Evolutionary conservation across 2,329 filamentous ascomycete genomes (phyloP).

Genomic region (Talaromyces islandicus): DNA sequence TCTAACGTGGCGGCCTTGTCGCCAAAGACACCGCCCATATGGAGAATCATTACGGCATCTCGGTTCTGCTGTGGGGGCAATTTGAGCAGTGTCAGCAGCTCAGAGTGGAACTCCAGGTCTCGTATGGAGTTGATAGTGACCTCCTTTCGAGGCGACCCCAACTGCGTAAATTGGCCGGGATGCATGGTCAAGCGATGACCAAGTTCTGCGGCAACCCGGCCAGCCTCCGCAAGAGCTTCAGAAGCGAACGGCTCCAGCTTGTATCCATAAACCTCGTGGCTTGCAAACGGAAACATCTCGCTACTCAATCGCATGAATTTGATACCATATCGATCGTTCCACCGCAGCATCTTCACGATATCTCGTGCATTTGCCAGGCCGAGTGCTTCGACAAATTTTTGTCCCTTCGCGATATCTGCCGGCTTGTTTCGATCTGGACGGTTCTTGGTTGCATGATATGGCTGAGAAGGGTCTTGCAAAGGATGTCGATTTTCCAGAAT

Average conservation of each 20-base stretch:
- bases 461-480: slow-evolving; percentile 65
- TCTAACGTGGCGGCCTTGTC: slow-evolving; percentile 74
- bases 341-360: slow-evolving; percentile 76
- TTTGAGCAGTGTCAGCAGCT: slow-evolving; percentile 71
- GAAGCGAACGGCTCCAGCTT: slow-evolving; percentile 76
- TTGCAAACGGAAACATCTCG: slow-evolving; percentile 96
- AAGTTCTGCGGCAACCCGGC: slow-evolving; percentile 67
- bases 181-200: slow-evolving; percentile 86
- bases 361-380: slow-evolving; percentile 79
- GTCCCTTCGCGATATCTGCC: slow-evolving; percentile 60
- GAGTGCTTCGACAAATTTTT: slow-evolving; percentile 67
- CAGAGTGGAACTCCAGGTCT: slow-evolving; percentile 82
- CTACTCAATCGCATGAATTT: slow-evolving; percentile 88
- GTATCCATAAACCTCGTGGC: slow-evolving; percentile 81
- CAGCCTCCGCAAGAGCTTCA: slow-evolving; percentile 68
- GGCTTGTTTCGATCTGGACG: slow-evolving; percentile 69
- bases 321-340: slow-evolving; percentile 90
- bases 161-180: slow-evolving; percentile 86
- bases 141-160: slow-evolving; percentile 72
- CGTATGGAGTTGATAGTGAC: slow-evolving; percentile 73
- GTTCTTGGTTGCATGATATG: slow-evolving; percentile 79
- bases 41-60: slow-evolving; percentile 89
- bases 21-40: slow-evolving; percentile 87
- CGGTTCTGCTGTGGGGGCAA: slow-evolving; percentile 71
- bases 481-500: slow-evolving; percentile 87